Base-by-base conservation (phyloP, 1,139 yeast genomes). In the Yamadazyma jaroonii region DNA sequence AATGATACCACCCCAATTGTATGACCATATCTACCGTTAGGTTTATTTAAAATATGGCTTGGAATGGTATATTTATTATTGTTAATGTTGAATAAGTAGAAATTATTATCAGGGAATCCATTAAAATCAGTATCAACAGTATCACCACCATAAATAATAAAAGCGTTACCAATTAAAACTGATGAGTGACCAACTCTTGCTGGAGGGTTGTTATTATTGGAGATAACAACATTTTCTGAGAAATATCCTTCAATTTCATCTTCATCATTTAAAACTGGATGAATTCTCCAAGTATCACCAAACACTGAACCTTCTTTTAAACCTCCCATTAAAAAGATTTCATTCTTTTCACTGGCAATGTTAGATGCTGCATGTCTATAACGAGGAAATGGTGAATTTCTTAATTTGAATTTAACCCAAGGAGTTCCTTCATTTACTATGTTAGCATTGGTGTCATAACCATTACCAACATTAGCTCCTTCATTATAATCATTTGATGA, bases 101-200 rank as follows among this genome's bases (percentile, higher is more conserved):
- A 70, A 54, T 82, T 84, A 58, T 90, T 88, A 60, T 90, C 97
- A 52, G 95, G 89, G 47, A 83, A 77, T 3, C 89, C 90, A 44
- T 79, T 80, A 43, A 78, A 78, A 49, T 85, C 89, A 25, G 92
- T 85, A 50, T 85, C 88, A 37, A 81, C 86, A 2, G 97, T 92
- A 56, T 92, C 98, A 52, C 99, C 99, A 32, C 97, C 98, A 63
- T 87, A 92, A 15, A 92, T 80, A 34, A 92, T 89, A 54, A 84
- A 92, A 0, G 98, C 98, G 56, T 90, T 92, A 10, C 98, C 98
- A 46, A 95, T 84, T 25, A 92, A 72, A 15, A 92, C 85, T 3
- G 95, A 77, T 1, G 97, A 88, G 60, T 94, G 99, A 1, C 98
- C 97, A 5, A 92, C 97, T 51, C 98, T 79, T 22, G 98, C 97